These are phyloP conservation scores for Linum lewisii DNA, from an alignment of 345 rosid species.

Conservation along the genomic window DNA sequence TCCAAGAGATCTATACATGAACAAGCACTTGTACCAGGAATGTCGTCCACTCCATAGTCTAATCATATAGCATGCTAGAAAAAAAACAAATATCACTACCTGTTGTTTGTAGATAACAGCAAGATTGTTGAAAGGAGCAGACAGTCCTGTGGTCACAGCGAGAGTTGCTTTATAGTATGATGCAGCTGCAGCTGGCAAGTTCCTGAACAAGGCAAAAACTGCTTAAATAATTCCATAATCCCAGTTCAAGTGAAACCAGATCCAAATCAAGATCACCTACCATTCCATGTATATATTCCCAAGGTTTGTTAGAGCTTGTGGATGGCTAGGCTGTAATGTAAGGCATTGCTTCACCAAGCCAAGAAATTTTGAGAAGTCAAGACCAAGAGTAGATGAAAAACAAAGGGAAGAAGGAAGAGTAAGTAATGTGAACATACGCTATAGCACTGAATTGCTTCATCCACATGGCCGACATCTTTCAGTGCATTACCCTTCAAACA, in stretches of 20 bases:
- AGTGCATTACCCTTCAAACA: slow-evolving; percentile 80
- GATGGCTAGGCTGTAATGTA: slow-evolving; percentile 77
- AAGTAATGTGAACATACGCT: slow-evolving; percentile 36
- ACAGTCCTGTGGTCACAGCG: slow-evolving; percentile 82
- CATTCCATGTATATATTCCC: slow-evolving; percentile 99
- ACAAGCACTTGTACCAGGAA: neutral
- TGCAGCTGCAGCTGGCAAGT: slow-evolving; percentile 72
- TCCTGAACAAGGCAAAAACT: slow-evolving; percentile 40
- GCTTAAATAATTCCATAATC: slow-evolving; percentile 2
- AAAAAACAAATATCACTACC: slow-evolving; percentile 28
- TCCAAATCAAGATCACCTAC: slow-evolving; percentile 24
- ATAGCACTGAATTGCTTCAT: slow-evolving; percentile 92
- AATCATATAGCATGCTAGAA: neutral
- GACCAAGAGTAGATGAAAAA: neutral
- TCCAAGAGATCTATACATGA: too few species aligned
- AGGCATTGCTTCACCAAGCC: slow-evolving; percentile 77
- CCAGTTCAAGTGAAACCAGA: neutral
- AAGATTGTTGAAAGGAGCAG: slow-evolving; percentile 95
- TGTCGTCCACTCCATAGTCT: neutral
- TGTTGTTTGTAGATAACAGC: slow-evolving; percentile 97
- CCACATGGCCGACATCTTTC: slow-evolving; percentile 85
- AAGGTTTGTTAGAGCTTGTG: slow-evolving; percentile 93
- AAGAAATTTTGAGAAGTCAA: slow-evolving; percentile 16
- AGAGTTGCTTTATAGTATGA: slow-evolving; percentile 81
- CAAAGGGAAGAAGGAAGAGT: neutral